Base-by-base conservation (phyloP, 2,329 filamentous ascomycete species). In the Cryphonectria nitschkei region DNA sequence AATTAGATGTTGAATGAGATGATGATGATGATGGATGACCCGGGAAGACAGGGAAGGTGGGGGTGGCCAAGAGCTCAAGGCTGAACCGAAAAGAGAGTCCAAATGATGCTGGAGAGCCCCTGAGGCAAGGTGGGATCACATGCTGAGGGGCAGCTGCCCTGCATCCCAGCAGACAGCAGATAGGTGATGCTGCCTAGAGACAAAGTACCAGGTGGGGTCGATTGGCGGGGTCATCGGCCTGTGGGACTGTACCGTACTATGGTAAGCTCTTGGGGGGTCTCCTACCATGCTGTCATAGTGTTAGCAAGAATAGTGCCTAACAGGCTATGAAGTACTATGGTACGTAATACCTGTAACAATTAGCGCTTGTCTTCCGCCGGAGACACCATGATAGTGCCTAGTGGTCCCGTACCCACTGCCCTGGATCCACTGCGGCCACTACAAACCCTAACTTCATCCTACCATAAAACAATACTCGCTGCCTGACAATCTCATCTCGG, bases 51-150 rank as follows among this genome's bases (percentile, higher is more conserved):
- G 16, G 13, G 9, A 26, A 11, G 61, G 39, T 26, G 37, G 11
- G 22, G 39, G 29, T 32, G 63, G 26, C 54, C 68, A 29, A 63
- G 26, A 65, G 50, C 62, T n/a, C 46, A n/a, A 50, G 46, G 19
- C n/a, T n/a, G 7, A n/a, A 50, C 22, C 4, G 41, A 3, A 56
- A 50, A 34, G 6, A 41, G 58, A 37, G 70, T 67, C 70, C 26
- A 34, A 69, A 69, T 69, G 70, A 72, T 67, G 60, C 61, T 46
- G 19, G 19, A 50, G 43, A 19, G 2, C 19, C 46, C 39, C 52
- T 34, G n/a, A n/a, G 37, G 41, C 26, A 32, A 54, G 43, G 34
- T 43, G 46, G 56, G 68, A 72, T 72, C 70, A 72, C 70, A 71
- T 68, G 68, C 68, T 34, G 62, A 69, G 62, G 67, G 52, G 52